A percentile compares a stretch with the other conserved stretches of the same genome.
phyloP scores from a whole-genome alignment of 495 filamentous ascomycete genomes.

The Aspergillus nanangensis region DNA sequence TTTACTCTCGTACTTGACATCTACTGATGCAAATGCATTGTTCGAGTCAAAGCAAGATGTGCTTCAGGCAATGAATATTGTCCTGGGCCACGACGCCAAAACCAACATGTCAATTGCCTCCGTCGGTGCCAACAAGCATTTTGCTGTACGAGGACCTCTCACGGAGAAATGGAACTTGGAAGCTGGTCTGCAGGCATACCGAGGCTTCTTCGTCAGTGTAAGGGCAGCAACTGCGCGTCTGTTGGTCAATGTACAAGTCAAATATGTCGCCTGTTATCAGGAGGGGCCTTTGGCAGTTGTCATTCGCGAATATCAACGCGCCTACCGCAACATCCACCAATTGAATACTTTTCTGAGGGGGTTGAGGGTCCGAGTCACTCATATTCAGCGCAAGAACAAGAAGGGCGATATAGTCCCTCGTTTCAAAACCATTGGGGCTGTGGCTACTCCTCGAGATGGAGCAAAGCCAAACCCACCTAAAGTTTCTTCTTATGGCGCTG shows the following conservation, averaged over 20 bases:
- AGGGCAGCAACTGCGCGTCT: constrained; percentile 60
- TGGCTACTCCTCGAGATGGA: constrained; percentile 41
- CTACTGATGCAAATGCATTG: constrained; percentile 37
- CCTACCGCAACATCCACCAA: constrained; percentile 11
- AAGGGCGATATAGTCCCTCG: constrained; percentile 26
- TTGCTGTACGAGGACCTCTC: constrained; percentile 17
- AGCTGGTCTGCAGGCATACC: constrained; percentile 45
- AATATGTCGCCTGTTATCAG: constrained; percentile 39
- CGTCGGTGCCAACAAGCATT: constrained; percentile 39
- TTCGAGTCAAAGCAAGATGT: constrained; percentile 33
- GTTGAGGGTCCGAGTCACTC: constrained; percentile 34
- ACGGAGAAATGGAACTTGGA: constrained; percentile 29
- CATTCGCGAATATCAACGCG: constrained; percentile 17
- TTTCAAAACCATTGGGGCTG: constrained; percentile 41
- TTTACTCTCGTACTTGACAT: constrained; percentile 50
- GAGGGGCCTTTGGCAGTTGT: constrained; percentile 23
- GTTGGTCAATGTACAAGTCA: constrained; percentile 56
- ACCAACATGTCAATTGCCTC: constrained; percentile 26
- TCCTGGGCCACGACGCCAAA: constrained; percentile 38
- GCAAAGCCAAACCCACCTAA: constrained; percentile 16
- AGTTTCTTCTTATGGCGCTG: neutral
- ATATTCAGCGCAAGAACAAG: constrained; percentile 33
- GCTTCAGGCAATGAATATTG: constrained; percentile 52
- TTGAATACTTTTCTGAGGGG: constrained; percentile 43
- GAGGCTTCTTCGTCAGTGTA: constrained; percentile 66